Percentiles rank a stretch among this genome's conserved stretches.
These are phyloP conservation scores for Dothideomycetes sp. DNA, from an alignment of 2,329 filamentous ascomycete species.

Conservation along the genomic window DNA sequence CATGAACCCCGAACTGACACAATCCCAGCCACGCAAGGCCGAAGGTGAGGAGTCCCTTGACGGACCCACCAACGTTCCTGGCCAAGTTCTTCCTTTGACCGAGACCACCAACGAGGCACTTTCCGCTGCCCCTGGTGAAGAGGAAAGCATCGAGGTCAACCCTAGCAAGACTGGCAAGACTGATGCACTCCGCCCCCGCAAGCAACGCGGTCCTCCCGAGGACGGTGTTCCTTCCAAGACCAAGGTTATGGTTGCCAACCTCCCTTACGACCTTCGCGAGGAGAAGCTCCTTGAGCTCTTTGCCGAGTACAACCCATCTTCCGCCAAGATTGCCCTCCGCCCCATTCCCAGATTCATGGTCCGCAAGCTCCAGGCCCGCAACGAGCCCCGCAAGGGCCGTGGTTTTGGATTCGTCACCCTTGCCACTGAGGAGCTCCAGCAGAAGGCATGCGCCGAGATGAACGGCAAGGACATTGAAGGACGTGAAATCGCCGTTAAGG, in stretches of 20 bases:
- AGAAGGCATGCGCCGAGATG: slow-evolving; percentile 97
- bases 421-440: slow-evolving; percentile 86
- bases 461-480: slow-evolving; percentile 99
- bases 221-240: slow-evolving; percentile 98
- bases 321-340: slow-evolving; percentile 96
- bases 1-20: slow-evolving; percentile 6
- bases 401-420: slow-evolving; percentile 98
- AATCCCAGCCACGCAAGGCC: slow-evolving; percentile 7
- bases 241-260: slow-evolving; percentile 99
- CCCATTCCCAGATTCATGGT: slow-evolving; percentile 99
- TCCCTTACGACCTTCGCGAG: slow-evolving; percentile 95
- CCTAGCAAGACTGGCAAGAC: slow-evolving; percentile 29
- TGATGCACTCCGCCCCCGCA: slow-evolving; percentile 46
- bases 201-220: slow-evolving; percentile 89
- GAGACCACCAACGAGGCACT: slow-evolving; percentile 43
- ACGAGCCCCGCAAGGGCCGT: slow-evolving; percentile 96
- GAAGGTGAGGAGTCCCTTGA: slow-evolving; percentile 24
- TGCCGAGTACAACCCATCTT: slow-evolving; percentile 78
- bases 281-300: slow-evolving; percentile 99
- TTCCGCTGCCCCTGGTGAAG: slow-evolving; percentile 41
- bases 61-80: slow-evolving; percentile 41
- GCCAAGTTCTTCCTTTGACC: slow-evolving; percentile 38
- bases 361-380: slow-evolving; percentile 98
- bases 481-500: slow-evolving; percentile 98
- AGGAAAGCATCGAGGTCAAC: slow-evolving; percentile 31